Evolutionary conservation across 1,284 basidiomycete species (phyloP).

Genomic region (Malassezia vespertilionis): DNA sequence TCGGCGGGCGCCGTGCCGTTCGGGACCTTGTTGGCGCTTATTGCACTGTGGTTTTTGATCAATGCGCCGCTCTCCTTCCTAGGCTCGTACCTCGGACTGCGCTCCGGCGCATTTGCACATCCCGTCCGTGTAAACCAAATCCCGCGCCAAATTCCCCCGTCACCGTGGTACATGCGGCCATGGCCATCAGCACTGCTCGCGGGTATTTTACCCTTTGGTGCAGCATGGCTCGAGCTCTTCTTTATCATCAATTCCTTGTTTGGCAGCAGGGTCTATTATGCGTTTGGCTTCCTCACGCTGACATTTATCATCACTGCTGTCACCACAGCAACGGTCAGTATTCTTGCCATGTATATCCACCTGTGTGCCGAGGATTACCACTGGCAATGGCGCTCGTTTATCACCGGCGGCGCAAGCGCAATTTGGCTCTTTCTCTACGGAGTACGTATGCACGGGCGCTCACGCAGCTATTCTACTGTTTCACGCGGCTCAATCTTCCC

Average conservation of each 20-base stretch:
- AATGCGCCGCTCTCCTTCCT: slow-evolving; percentile 62
- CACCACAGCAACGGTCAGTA: slow-evolving; percentile 39
- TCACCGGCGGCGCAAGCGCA: slow-evolving; percentile 84
- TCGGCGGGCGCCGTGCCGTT: slow-evolving; percentile 95
- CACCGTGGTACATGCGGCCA: slow-evolving; percentile 45
- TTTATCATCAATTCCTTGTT: slow-evolving; percentile 87
- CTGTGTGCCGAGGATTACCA: slow-evolving; percentile 92
- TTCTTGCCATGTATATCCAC: slow-evolving; percentile 57
- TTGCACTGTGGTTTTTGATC: slow-evolving; percentile 89
- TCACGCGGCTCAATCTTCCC: slow-evolving; percentile 67
- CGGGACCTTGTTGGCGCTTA: slow-evolving; percentile 75
- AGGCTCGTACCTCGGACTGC: slow-evolving; percentile 63
- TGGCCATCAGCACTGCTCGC: slow-evolving; percentile 68
- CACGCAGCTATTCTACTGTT: slow-evolving; percentile 69
- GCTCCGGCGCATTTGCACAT: slow-evolving; percentile 71
- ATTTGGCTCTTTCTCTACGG: slow-evolving; percentile 79
- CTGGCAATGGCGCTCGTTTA: slow-evolving; percentile 94
- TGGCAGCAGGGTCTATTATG: slow-evolving; percentile 62
- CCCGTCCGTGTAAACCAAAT: slow-evolving; percentile 85
- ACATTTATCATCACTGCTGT: slow-evolving; percentile 73
- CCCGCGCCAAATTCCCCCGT: slow-evolving; percentile 53
- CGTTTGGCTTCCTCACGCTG: slow-evolving; percentile 70
- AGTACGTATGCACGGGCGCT: slow-evolving; percentile 2
- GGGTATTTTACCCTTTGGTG: slow-evolving; percentile 88
- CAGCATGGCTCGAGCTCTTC: slow-evolving; percentile 89